Percentiles rank a stretch among this genome's conserved stretches.
phyloP scores from a whole-genome alignment of 306 rosid genomes.

The Vicia faba region DNA sequence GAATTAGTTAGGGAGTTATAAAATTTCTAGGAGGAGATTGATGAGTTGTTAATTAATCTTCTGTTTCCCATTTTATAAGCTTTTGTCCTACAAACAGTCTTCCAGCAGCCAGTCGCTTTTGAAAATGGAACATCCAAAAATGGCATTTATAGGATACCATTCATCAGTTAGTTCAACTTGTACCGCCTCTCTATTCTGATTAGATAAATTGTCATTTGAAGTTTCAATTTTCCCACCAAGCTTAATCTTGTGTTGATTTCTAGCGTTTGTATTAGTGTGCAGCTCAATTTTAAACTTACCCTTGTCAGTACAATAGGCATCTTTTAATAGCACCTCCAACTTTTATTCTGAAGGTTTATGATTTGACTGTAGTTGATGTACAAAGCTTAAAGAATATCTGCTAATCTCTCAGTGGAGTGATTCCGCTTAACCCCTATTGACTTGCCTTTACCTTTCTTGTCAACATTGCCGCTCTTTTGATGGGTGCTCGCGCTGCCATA shows the following conservation, averaged over 20 bases:
- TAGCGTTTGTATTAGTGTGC: conserved; percentile 42
- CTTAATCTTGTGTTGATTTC: conserved; percentile 44
- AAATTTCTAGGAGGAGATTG: too few species aligned
- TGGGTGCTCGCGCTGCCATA: too few species aligned
- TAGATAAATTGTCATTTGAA: conserved; percentile 48
- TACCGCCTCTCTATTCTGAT: conserved; percentile 52
- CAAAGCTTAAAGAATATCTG: conserved; percentile 66
- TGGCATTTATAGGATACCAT: too few species aligned
- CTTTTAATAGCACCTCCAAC: conserved; percentile 67
- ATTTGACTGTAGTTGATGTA: conserved; percentile 69
- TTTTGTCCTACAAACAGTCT: too few species aligned
- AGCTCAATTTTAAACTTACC: conserved; percentile 62
- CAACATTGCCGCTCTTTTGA: too few species aligned
- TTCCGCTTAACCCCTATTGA: conserved; percentile 44
- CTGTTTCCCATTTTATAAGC: too few species aligned
- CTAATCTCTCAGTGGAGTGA: conserved; percentile 49
- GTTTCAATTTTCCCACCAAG: conserved; percentile 44
- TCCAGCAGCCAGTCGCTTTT: too few species aligned
- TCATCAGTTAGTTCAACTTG: too few species aligned
- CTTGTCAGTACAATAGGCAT: conserved; percentile 63
- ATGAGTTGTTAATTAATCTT: too few species aligned
- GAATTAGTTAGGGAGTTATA: too few species aligned
- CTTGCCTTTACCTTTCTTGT: too few species aligned
- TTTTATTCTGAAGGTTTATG: conserved; percentile 61
- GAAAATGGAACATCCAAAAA: too few species aligned